Evolutionary conservation across 768 basidiomycete genomes (phyloP).

Genomic region (Auriscalpium vulgare): DNA sequence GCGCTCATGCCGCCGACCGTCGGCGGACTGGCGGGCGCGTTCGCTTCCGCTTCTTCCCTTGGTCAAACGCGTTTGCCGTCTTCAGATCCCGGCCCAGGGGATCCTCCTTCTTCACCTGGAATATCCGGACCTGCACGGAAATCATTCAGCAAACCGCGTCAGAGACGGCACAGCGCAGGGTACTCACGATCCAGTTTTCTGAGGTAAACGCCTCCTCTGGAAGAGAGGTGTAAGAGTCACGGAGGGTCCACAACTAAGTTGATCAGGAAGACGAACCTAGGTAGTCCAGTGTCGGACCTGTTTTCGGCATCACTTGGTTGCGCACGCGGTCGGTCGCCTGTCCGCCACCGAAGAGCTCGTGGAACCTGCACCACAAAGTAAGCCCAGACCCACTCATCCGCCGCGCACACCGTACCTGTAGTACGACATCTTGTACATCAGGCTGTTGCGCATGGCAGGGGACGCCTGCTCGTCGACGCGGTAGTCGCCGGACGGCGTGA

Average conservation of each 20-base stretch:
- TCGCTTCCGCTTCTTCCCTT: conserved; percentile 87
- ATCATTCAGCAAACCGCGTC: not conserved
- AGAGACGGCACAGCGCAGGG: not conserved
- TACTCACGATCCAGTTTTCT: conserved; percentile 96
- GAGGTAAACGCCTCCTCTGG: conserved; percentile 96
- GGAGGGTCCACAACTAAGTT: not conserved
- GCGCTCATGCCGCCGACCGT: not conserved
- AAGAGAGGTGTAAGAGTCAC: conserved; percentile 3
- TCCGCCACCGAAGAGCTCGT: conserved; percentile 75
- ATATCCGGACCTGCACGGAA: conserved; percentile 72
- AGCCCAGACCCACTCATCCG: not conserved
- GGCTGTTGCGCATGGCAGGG: conserved; percentile 82
- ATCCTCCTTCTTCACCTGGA: conserved; percentile 92
- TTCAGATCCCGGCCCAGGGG: conserved; percentile 83
- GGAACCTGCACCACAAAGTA: conserved; percentile 45
- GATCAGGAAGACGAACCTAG: conserved; percentile 51
- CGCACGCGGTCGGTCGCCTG: conserved; percentile 81
- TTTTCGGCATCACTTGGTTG: conserved; percentile 71
- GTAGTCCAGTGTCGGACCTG: conserved; percentile 78
- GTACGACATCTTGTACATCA: conserved; percentile 99
- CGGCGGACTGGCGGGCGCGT: conserved; percentile 60
- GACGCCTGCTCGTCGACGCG: conserved; percentile 82
- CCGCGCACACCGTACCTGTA: conserved; percentile 53
- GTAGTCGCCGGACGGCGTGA: conserved; percentile 90
- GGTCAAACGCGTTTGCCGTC: conserved; percentile 74